Base-by-base conservation (phyloP, 805 yeast species). In the Grigorovia yakushimaensis region DNA sequence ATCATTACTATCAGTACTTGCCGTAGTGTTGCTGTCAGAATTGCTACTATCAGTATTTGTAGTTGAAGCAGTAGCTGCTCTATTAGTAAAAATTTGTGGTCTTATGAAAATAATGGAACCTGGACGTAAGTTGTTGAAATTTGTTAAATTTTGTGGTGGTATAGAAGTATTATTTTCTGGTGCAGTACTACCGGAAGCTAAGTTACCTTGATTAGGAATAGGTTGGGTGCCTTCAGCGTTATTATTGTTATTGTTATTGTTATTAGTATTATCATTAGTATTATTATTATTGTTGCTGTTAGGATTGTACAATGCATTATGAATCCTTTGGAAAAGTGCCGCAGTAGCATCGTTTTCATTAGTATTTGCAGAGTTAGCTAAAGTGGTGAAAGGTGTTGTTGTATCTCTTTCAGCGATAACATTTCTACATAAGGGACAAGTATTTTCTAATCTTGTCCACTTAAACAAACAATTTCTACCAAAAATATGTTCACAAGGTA, bases 401-500 rank as follows among this genome's bases (percentile, higher is more conserved):
- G 37, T 33, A 15, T 48, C 46, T 20, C 39, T 36, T 37, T 60
- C 66, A 47, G 73, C 72, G 50, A 83, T 68, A 19, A 73, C 68
- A 17, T 70, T 70, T 49, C 98, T 78, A 62, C 98, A 91, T 42
- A 91, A 66, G 0, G 98, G 98, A 62, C 98, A 89, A 2, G 87
- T 78, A 27, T 78, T 74, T 56, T 84, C 81, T 21, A 76, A 68
- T 50, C 74, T 76, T 44, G 91, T 75, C 98, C 98, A 91, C 55
- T 83, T 86, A 49, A 72, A 76, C 21, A 88, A 69, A 68, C 98
- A 91, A n/a, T 78, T 75, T 51, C 81, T 74, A 6, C 98, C 98
- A 70, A 93, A 91, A 0, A 80, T 60, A 60, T 91, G 98, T 8
- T 79, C 79, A 64, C 98, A 91, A 0, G 95, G 93, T 75, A 91